Base-by-base conservation (phyloP, 768 basidiomycete species). In the Russula emetica region DNA sequence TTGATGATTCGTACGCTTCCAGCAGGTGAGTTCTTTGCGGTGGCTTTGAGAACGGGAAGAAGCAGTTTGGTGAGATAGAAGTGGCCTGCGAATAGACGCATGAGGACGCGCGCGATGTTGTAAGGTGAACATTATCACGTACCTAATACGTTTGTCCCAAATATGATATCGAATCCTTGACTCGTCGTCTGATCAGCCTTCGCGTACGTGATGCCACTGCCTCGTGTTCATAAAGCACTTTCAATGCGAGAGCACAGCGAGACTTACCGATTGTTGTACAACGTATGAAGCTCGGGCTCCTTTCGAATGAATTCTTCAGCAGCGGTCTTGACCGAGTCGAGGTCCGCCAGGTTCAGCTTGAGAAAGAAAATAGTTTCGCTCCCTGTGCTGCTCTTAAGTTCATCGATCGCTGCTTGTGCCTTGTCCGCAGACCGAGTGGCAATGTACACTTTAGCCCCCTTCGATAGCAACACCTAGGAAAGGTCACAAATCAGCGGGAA, bases 101-200 rank as follows among this genome's bases (percentile, higher is more conserved):
- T 58, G 44, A 58, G 56, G 40, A 44, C 38, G n/a, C 3, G 38
- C 22, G 28, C 40, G 5, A 44, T 22, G 59, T 16, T 30, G 22
- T 16, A 14, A 18, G 32, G 40, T 30, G 14, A 28, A 34, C 20
- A 3, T 20, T 14, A 30, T 53, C 40, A 34, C 28, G 14, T 42
- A 60, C 59, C 59, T 53, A 60, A 34, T 5, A 60, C 59, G 22
- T 60, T 60, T 9, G 51, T 53, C 14, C 59, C 59, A 16, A 60
- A 60, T 18, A 18, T 14, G 0, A 20, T 3, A n/a, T 52, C 59
- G 11, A 10, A 24, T 32, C 59, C 51, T 40, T 60, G 59, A 8
- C 0, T 3, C 2, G 59, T 60, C 9, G 16, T 9, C n/a, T 4
- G n/a, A 2, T 52, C 38, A 20, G 8, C 42, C 2, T 14, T 8